These are phyloP conservation scores for Omphalotus guepiniiformis DNA, from an alignment of 768 basidiomycete species.

Conservation along the genomic window DNA sequence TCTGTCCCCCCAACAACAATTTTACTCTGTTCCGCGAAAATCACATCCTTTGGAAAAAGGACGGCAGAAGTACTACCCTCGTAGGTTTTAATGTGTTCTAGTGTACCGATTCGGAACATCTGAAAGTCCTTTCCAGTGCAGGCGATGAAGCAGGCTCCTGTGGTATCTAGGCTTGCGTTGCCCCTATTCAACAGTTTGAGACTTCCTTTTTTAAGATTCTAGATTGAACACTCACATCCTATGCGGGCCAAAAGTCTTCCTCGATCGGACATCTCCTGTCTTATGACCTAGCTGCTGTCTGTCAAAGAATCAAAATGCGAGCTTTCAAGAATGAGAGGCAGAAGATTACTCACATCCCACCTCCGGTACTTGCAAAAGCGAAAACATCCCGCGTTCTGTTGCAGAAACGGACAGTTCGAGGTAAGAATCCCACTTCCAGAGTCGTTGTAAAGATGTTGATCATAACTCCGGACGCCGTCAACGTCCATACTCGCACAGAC, in stretches of 20 bases:
- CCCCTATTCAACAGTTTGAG: too few relatives aligned
- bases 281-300: not conserved
- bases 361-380: not conserved
- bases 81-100: not conserved
- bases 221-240: not conserved
- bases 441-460: not conserved
- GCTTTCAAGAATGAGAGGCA: not conserved
- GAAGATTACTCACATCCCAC: not conserved
- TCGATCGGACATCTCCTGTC: not conserved
- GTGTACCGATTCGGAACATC: not conserved
- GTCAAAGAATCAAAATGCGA: not conserved
- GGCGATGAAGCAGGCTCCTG: not conserved
- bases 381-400: not conserved
- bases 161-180: too few relatives aligned
- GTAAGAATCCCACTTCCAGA: not conserved
- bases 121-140: slow-evolving; percentile 5
- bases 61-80: not conserved
- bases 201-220: too few relatives aligned
- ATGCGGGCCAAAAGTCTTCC: not conserved
- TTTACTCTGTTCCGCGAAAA: not conserved
- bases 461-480: not conserved
- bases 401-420: not conserved
- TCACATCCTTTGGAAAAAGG: not conserved
- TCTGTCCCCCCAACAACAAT: slow-evolving; percentile 5
- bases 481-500: too few relatives aligned